A percentile compares a stretch with the other conserved stretches of the same genome.
These are phyloP conservation scores for Trichoderma sp. DNA, from an alignment of 2,329 filamentous ascomycete species.

Conservation along the genomic window DNA sequence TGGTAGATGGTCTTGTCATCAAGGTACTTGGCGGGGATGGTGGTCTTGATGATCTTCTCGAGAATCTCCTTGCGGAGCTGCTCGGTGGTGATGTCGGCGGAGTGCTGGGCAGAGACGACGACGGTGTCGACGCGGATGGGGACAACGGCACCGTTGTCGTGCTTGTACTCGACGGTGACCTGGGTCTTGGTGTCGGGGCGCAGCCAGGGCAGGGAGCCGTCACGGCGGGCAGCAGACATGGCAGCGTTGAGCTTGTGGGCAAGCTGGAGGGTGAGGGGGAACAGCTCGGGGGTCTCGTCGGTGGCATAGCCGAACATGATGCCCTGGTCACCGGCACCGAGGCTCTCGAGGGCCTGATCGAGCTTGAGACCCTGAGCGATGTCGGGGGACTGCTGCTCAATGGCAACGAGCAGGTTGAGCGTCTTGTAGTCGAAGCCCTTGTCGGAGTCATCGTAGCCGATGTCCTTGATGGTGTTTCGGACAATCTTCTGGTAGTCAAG, in stretches of 20 bases:
- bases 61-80: constrained; percentile 90
- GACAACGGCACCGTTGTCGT: constrained; percentile 91
- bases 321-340: constrained; percentile 98
- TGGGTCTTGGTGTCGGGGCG: constrained; percentile 99
- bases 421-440: constrained; percentile 99
- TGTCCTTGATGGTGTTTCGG: constrained; percentile 93
- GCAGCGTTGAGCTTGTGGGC: constrained; percentile 96
- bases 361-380: constrained; percentile 99
- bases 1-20: constrained; percentile 95
- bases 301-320: constrained; percentile 99
- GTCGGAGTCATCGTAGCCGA: constrained; percentile 93
- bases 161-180: constrained; percentile 97
- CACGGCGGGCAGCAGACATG: constrained; percentile 85
- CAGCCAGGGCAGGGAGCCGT: constrained; percentile 89
- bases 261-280: constrained; percentile 90
- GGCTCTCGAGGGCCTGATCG: constrained; percentile 94
- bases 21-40: constrained; percentile 89
- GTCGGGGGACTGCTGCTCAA: constrained; percentile 98
- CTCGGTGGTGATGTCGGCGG: constrained; percentile 84
- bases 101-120: constrained; percentile 95
- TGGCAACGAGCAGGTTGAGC: constrained; percentile 95
- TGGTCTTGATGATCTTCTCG: constrained; percentile 95
- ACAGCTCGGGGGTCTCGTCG: constrained; percentile 96
- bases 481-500: constrained; percentile 99
- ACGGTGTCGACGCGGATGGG: constrained; percentile 94